A percentile compares a stretch with the other conserved stretches of the same genome.
Evolutionary conservation across 805 yeast genomes (phyloP).

Genomic region (Yamadazyma laniorum): DNA sequence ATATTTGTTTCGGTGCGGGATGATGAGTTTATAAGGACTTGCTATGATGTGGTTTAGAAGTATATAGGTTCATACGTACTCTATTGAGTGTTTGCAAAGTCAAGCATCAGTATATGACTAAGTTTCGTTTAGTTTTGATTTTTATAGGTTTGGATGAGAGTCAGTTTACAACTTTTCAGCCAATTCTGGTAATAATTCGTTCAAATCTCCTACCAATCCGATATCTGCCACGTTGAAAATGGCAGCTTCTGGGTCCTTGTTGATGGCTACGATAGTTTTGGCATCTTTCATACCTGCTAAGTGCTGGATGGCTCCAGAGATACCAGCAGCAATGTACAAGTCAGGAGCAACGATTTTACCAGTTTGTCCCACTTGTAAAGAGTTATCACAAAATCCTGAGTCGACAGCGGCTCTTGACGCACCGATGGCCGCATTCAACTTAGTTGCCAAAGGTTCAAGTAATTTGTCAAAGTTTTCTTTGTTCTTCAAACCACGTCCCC

Average conservation of each 20-base stretch:
- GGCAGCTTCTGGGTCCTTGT: slow-evolving; percentile 93
- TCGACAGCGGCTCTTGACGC: slow-evolving; percentile 99
- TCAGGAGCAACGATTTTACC: slow-evolving; percentile 98
- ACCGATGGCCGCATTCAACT: slow-evolving; percentile 89
- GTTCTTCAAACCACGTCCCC: slow-evolving; percentile 91
- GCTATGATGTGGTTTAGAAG: no score
- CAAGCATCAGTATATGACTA: no score
- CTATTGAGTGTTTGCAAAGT: no score
- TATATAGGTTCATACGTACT: no score
- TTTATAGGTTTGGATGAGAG: no score
- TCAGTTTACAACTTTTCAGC: slow-evolving; percentile 66
- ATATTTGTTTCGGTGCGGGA: no score
- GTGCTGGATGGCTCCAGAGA: slow-evolving; percentile 97
- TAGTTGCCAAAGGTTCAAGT: slow-evolving; percentile 79
- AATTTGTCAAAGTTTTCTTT: slow-evolving; percentile 81
- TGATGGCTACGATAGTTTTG: slow-evolving; percentile 88
- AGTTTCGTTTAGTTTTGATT: no score
- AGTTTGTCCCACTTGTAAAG: slow-evolving; percentile 96
- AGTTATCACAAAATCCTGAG: slow-evolving; percentile 91
- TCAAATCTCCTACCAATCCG: slow-evolving; percentile 86
- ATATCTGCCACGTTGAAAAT: slow-evolving; percentile 88
- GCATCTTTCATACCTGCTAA: slow-evolving; percentile 98
- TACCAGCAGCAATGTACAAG: slow-evolving; percentile 87
- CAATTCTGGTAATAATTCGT: slow-evolving; percentile 85
- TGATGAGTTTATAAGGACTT: no score